Conservation (phyloP, 768 basidiomycete genomes). For the Hydnomerulius pinastri region DNA sequence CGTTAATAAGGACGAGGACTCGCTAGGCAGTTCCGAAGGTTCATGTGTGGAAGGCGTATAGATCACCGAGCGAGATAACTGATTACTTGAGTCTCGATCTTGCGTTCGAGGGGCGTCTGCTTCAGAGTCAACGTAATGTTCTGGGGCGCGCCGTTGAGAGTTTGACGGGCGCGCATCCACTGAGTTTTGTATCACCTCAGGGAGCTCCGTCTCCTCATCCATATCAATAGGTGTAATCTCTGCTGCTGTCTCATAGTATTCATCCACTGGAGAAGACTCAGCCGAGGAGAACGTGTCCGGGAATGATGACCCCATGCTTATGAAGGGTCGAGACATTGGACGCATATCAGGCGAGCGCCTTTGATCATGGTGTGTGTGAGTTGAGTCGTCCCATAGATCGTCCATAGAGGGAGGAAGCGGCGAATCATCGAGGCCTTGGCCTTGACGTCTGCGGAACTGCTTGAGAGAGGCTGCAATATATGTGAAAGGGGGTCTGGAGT, state of each 20-base stretch:
- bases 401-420: slow-evolving; percentile 17
- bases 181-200: neutral
- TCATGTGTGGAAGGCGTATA: neutral
- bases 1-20: slow-evolving; percentile 33
- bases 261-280: slow-evolving; percentile 22
- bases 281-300: slow-evolving; percentile 1
- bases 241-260: slow-evolving; percentile 28
- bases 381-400: slow-evolving; percentile 25
- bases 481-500: slow-evolving; percentile 53
- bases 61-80: neutral
- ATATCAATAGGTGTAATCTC: slow-evolving; percentile 24
- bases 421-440: slow-evolving; percentile 29
- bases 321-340: neutral
- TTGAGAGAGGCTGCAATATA: slow-evolving; percentile 48
- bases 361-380: neutral
- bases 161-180: neutral
- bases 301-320: neutral
- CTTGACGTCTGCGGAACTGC: slow-evolving; percentile 43
- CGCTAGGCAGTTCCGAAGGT: slow-evolving; percentile 15
- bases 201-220: neutral
- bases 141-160: neutral
- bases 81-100: neutral
- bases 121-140: neutral
- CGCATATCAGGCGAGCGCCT: neutral
- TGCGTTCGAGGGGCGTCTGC: neutral